A percentile compares a stretch with the other conserved stretches of the same genome.
Evolutionary conservation across 2,329 filamentous ascomycete species (phyloP).

Genomic region (Cladophialophora psammophila): DNA sequence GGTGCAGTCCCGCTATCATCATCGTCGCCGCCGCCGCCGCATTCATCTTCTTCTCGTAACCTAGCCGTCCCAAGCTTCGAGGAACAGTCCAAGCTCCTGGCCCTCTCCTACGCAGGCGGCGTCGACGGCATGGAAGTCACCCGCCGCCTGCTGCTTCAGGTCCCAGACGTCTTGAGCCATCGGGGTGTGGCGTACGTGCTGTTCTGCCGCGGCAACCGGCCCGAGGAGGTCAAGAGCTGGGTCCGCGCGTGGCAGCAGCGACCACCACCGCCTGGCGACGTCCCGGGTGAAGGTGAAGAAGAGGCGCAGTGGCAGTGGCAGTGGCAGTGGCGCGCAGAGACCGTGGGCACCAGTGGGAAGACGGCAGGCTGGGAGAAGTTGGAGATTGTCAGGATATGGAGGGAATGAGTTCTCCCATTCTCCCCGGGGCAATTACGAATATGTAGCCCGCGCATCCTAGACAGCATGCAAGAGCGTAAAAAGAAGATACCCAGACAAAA

Average conservation of each 20-base stretch:
- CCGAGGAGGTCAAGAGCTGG: constrained; percentile 72
- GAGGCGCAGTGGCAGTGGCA: not conserved
- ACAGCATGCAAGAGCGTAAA: too few species aligned
- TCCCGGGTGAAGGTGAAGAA: too few species aligned
- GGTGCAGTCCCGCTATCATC: constrained; percentile 25
- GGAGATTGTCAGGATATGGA: constrained; percentile 86
- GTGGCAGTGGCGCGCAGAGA: constrained; percentile 73
- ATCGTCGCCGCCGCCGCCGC: too few species aligned
- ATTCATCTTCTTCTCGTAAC: too few species aligned
- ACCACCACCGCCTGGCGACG: not conserved
- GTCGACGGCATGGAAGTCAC: constrained; percentile 94
- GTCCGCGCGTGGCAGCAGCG: constrained; percentile 62
- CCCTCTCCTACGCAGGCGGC: constrained; percentile 88
- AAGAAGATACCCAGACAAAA: too few species aligned
- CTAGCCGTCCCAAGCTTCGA: constrained; percentile 62
- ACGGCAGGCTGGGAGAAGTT: constrained; percentile 94
- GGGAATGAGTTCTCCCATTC: constrained; percentile 42
- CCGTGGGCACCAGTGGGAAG: constrained; percentile 82
- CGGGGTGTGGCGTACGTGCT: constrained; percentile 87
- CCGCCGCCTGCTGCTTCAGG: constrained; percentile 72
- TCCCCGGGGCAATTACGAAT: too few species aligned
- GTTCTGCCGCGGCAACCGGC: constrained; percentile 89
- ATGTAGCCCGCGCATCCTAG: too few species aligned
- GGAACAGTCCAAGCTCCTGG: constrained; percentile 81
- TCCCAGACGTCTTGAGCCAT: constrained; percentile 69